Evolutionary conservation across 305 asterid genomes (phyloP).

Genomic region (Solanum aculeatissimum): DNA sequence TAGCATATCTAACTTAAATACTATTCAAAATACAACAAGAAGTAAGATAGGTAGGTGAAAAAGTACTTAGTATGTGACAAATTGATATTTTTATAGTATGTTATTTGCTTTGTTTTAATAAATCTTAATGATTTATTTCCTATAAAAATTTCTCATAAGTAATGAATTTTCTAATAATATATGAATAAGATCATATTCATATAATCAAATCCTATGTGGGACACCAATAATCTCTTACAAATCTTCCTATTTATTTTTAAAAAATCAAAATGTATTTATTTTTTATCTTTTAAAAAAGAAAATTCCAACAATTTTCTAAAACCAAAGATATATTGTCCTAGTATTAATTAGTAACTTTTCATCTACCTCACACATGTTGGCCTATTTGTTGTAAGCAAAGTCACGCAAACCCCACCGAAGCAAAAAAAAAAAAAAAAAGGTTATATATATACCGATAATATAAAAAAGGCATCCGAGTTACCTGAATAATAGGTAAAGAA

Average conservation of each 20-base stretch:
- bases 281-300: neutral
- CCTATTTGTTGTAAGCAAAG: neutral
- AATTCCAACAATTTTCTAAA: neutral
- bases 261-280: neutral
- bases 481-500: slow-evolving; percentile 19
- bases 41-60: neutral
- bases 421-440: neutral
- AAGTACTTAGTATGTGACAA: neutral
- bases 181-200: neutral
- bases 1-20: neutral
- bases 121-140: neutral
- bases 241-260: neutral
- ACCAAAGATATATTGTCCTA: neutral
- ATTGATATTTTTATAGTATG: neutral
- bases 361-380: neutral
- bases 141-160: neutral
- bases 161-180: neutral
- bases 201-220: neutral
- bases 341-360: neutral
- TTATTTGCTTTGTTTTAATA: neutral
- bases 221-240: neutral
- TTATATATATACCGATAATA: neutral
- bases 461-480: neutral
- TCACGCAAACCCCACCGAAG: neutral
- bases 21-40: neutral